Evolutionary conservation across 352 stramenopile genomes (phyloP), one percentile per base, ranked within the genome.

Genomic region (Phytophthora citrophthora): DNA sequence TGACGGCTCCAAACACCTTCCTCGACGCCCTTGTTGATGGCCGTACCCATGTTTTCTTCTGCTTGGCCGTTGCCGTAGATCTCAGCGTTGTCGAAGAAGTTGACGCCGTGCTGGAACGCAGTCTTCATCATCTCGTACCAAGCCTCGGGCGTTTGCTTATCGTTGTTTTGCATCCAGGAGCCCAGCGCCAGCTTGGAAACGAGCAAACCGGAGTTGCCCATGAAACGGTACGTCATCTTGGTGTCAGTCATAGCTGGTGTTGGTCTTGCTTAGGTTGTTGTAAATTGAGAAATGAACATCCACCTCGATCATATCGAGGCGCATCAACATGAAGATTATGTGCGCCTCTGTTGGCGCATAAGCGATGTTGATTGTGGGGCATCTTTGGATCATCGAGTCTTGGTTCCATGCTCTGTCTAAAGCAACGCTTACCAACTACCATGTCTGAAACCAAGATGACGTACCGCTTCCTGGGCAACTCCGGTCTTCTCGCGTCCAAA

Each of bases 221-320:
- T 61, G 59, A 77, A 81, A 45, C 73, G 70, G 49, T 82, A 76
- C 51, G 76, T 77, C 74, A 83, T 83, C 56, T 76, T 76, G 64
- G 45, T 46, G 3, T 31, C 15, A 39, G 27, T 11, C 34, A 40
- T 40, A 16, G 34, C 16, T 10, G 12, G 20, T 20, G 20, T 5
- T 40, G 34, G 34, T 18, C 34, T 40, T 40, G 34, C 6, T 40
- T 2, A 4, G 6, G 34, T 6, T 16, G 11, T 40, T 16, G 34
- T 4, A 41, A 41, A 41, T 10, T 20, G 36, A 41, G n/a, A 9
- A 41, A 20, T 41, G 36, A 13, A 18, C 11, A 40, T 16, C 12
- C 11, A 16, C 20, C n/a, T n/a, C 11, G 36, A 20, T 41, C 5
- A 41, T 4, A 5, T 41, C 15, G 12, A 41, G 10, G 11, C 36